Evolutionary conservation across 129 eudicot genomes (phyloP), one percentile per base, ranked within the genome.

Genomic region (Artemisia tridentata): DNA sequence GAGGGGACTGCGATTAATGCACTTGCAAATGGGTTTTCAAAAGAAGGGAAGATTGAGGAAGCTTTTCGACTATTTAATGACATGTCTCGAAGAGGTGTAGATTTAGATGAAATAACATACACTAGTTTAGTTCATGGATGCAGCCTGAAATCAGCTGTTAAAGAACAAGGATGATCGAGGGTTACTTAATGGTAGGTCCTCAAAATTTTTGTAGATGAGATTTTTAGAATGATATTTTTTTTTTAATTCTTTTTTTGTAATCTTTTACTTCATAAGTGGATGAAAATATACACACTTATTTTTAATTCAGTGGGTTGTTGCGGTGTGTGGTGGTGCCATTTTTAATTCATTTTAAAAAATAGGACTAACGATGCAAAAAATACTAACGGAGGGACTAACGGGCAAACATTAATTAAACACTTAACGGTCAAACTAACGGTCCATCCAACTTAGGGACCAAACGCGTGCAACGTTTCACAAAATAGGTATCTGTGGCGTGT

Each of bases 81-180:
- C 13, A 86, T 91, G 88, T 60, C 83, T 68, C 83, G 61, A 21
- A 67, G 68, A 72, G 96, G 87, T 62, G 69, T 83, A 29, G 57
- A 74, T 70, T 73, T 88, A 58, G 91, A 88, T 83, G 95, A 91
- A 54, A 74, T 88, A 73, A 79, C 81, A 65, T 84, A 72, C 74
- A 84, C 91, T 54, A 84, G 91, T 38, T 77, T 88, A 74, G 62
- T 88, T 61, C 71, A 88, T 74, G 88, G 81, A 38, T 62, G 71
- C 78, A 60, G 48, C 51, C 81, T 71, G 68, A 72, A 80, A 17
- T 57, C 86, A 49, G 60, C 65, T 21, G 77, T 65, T 61, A 55
- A 74, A 71, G 69, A 45, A 56, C 76, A 79, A 68, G 84, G 82
- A 73, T 88, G 84, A 86, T 79, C 59, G 62, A 65, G 56, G 66